phyloP scores from a whole-genome alignment of 176 grass and related monocot species.

The Oropetium thomaeum region DNA sequence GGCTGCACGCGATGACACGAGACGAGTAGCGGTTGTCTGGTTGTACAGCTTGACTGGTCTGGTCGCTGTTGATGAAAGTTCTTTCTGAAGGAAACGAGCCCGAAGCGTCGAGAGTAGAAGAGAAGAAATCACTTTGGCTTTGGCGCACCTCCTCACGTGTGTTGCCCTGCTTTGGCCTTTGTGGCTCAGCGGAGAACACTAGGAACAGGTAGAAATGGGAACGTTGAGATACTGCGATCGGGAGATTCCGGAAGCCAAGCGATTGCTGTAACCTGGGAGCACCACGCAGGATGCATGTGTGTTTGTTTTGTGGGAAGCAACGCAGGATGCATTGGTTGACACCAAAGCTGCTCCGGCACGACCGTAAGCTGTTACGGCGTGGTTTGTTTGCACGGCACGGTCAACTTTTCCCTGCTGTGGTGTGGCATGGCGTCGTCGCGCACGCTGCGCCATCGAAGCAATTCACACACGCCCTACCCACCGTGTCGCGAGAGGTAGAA shows the following conservation, averaged over 20 bases:
- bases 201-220: neutral
- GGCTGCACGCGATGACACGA: too few species aligned
- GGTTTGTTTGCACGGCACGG: neutral
- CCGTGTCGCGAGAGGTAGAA: neutral
- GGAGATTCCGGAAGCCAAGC: neutral
- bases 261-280: neutral
- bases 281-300: slow-evolving; percentile 21
- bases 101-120: neutral
- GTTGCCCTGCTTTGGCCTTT: neutral
- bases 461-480: neutral
- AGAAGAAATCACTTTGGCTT: too few species aligned
- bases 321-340: too few species aligned
- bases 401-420: neutral
- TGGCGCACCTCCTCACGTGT: neutral
- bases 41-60: neutral
- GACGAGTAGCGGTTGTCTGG: neutral
- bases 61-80: neutral
- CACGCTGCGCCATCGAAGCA: neutral
- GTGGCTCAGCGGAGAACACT: neutral
- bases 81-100: neutral
- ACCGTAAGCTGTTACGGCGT: neutral
- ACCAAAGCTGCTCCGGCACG: too few species aligned
- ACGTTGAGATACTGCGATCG: neutral
- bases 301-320: too few species aligned
- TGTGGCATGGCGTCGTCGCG: neutral